A percentile compares a stretch with the other conserved stretches of the same genome.
These are phyloP conservation scores for Aspergillus wentii DNA, from an alignment of 495 filamentous ascomycete species.

Conservation along the genomic window DNA sequence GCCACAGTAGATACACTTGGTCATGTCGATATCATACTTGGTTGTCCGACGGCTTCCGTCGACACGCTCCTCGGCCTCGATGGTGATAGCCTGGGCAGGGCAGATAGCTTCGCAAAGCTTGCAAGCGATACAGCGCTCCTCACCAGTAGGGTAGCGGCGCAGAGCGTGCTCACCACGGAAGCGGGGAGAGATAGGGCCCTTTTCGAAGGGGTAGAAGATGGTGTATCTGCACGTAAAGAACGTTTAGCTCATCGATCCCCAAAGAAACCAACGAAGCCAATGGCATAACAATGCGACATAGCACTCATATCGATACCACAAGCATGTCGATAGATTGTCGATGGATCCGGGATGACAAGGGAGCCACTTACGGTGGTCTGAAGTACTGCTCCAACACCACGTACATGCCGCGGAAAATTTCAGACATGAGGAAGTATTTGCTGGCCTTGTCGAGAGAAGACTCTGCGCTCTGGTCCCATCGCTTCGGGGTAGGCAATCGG, in stretches of 20 bases:
- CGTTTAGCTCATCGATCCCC: slow-evolving; percentile 8
- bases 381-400: slow-evolving; percentile 98
- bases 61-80: slow-evolving; percentile 95
- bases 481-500: slow-evolving; percentile 60
- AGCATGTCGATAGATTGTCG: not conserved
- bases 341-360: slow-evolving; percentile 2
- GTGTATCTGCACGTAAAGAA: slow-evolving; percentile 63
- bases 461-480: slow-evolving; percentile 69
- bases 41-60: slow-evolving; percentile 93
- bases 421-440: slow-evolving; percentile 87
- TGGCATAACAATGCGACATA: not conserved
- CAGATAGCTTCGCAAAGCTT: slow-evolving; percentile 99
- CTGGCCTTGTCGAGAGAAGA: slow-evolving; percentile 74
- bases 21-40: slow-evolving; percentile 99
- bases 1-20: slow-evolving; percentile 99
- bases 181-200: slow-evolving; percentile 95
- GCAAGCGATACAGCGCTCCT: slow-evolving; percentile 98
- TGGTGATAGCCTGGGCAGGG: slow-evolving; percentile 94
- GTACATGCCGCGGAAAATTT: slow-evolving; percentile 97
- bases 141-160: slow-evolving; percentile 90
- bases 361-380: slow-evolving; percentile 83
- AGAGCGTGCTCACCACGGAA: slow-evolving; percentile 98
- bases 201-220: slow-evolving; percentile 98
- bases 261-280: not conserved
- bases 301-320: slow-evolving; percentile 3